Evolutionary conservation across 331 rosid species (phyloP).

Genomic region (Cydonia oblonga): DNA sequence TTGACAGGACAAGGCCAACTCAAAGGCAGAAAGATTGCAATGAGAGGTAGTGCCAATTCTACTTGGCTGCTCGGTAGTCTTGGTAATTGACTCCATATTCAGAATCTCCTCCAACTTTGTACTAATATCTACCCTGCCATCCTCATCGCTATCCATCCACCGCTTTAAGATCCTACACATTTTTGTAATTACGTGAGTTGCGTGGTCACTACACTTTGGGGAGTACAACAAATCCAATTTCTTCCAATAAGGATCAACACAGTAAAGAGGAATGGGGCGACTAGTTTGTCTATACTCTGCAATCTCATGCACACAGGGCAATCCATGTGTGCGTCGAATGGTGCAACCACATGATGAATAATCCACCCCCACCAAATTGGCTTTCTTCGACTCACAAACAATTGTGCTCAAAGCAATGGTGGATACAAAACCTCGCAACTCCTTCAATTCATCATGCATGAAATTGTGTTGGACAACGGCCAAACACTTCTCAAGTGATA

Average conservation of each 20-base stretch:
- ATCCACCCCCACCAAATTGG: neutral
- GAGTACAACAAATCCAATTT: neutral
- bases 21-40: neutral
- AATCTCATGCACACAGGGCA: conserved; percentile 8
- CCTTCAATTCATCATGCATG: neutral
- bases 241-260: conserved; percentile 1
- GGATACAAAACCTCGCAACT: neutral
- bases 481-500: conserved; percentile 1
- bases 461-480: neutral
- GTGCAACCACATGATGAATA: neutral
- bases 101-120: neutral
- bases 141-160: neutral
- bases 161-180: neutral
- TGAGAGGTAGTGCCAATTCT: neutral
- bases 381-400: neutral
- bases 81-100: neutral
- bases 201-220: neutral
- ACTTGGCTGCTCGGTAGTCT: neutral
- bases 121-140: neutral
- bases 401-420: neutral
- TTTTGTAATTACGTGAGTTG: neutral
- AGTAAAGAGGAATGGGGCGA: neutral
- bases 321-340: neutral
- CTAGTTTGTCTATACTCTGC: neutral
- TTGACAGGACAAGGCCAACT: neutral